Percentiles rank a stretch among this genome's conserved stretches.
These are phyloP conservation scores for Eragrostis curvula DNA, from an alignment of 176 grass and related monocot species.

Conservation along the genomic window DNA sequence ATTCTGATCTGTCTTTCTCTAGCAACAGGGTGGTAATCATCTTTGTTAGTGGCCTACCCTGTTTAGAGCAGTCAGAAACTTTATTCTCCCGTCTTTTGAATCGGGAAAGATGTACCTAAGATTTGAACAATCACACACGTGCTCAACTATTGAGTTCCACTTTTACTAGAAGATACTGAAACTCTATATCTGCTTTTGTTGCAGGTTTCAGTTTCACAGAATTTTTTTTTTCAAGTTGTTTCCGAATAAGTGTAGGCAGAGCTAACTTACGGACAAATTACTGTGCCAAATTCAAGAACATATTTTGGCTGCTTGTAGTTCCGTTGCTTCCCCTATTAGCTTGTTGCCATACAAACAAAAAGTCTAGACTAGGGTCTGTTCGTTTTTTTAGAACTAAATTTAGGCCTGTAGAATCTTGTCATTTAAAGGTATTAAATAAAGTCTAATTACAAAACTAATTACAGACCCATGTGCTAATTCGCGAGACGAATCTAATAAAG, in stretches of 20 bases:
- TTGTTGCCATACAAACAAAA: neutral
- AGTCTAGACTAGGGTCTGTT: too few species aligned
- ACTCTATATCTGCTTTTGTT: neutral
- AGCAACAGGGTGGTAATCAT: neutral
- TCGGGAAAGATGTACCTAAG: neutral
- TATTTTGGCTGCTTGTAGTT: neutral
- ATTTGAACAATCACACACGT: slow-evolving; percentile 18
- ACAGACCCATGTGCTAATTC: too few species aligned
- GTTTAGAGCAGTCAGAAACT: neutral
- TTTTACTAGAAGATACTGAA: neutral
- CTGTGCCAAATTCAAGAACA: neutral
- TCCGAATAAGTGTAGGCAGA: too few species aligned
- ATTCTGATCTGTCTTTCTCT: slow-evolving; percentile 16
- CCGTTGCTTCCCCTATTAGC: neutral
- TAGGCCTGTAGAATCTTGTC: too few species aligned
- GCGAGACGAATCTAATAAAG: too few species aligned
- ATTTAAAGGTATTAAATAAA: too few species aligned
- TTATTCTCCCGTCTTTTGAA: slow-evolving; percentile 14
- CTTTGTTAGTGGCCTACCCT: neutral
- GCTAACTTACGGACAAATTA: neutral
- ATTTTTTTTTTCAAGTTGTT: too few species aligned
- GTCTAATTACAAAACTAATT: too few species aligned
- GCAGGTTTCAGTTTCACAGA: neutral
- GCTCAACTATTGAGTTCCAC: neutral
- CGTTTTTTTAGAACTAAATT: too few species aligned